Evolutionary conservation across 257 asterid genomes (phyloP), one percentile per base, ranked within the genome.

Genomic region (Rehmannia glutinosa): DNA sequence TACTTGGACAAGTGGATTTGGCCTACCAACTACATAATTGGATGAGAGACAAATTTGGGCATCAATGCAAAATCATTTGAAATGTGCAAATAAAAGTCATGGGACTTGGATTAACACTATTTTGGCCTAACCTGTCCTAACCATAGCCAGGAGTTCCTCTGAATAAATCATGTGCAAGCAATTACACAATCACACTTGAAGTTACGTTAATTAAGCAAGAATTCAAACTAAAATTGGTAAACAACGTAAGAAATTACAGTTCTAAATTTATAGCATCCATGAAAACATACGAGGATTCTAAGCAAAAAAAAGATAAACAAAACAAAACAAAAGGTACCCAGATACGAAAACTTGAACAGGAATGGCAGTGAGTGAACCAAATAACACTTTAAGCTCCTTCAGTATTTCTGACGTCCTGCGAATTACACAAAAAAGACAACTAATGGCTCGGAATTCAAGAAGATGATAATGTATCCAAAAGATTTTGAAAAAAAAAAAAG

Each of bases 321-420:
- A 42, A 61, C 64, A 41, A 57, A n/a, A 13, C 10, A 46, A 19
- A 39, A 60, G 15, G 56, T 87, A 92, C 98, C 97, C 95, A 24
- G 91, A 74, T 45, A 84, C 65, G 73, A 87, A 80, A 70, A 84
- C 88, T 71, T 79, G 86, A 23, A 79, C 79, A 41, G 97, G 98
- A 73, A 87, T 74, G 60, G 76, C 75, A 55, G 77, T 77, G 45
- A 81, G 62, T 2, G 92, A 80, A 69, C 92, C 90, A 75, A 85
- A 92, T 75, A 89, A 58, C 69, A 76, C n/a, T 65, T 75, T 77
- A 56, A 92, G 84, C 80, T 89, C 95, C 83, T 83, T 72, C 80
- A 86, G 53, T 60, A 90, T 80, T 55, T 90, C 95, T 30, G 73
- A 17, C 5, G 90, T 80, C 86, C 98, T 92, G 87, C 81, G 69